Percentiles rank a stretch among this genome's conserved stretches.
phyloP scores from a whole-genome alignment of 179 eudicot species.

The Patellifolia procumbens region DNA sequence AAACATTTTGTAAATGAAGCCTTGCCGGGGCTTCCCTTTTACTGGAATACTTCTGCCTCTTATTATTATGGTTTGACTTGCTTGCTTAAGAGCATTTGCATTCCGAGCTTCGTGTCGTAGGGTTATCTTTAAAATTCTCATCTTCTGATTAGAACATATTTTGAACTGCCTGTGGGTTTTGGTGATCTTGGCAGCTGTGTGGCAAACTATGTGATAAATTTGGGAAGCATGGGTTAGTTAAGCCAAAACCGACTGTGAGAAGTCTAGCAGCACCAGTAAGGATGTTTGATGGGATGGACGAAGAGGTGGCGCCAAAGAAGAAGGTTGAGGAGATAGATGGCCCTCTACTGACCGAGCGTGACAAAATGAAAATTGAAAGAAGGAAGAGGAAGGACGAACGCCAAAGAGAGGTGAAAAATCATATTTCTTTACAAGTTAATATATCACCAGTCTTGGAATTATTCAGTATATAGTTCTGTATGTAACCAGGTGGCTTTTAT shows the following conservation, averaged over 20 bases:
- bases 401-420: slow-evolving; percentile 73
- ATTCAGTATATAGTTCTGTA: neutral
- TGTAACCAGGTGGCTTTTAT: neutral
- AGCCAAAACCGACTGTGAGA: slow-evolving; percentile 75
- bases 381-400: slow-evolving; percentile 95
- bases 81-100: neutral
- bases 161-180: neutral
- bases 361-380: slow-evolving; percentile 85
- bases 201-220: slow-evolving; percentile 76
- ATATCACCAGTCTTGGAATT: neutral
- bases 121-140: too few species aligned
- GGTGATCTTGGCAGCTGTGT: slow-evolving; percentile 56
- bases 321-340: slow-evolving; percentile 94
- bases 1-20: neutral
- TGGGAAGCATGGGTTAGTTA: slow-evolving; percentile 89
- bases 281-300: slow-evolving; percentile 98
- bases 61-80: neutral
- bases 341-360: slow-evolving; percentile 88
- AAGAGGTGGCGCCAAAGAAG: slow-evolving; percentile 74
- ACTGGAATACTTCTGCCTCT: neutral
- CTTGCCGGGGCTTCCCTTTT: neutral
- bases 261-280: slow-evolving; percentile 86
- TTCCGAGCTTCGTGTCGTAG: neutral
- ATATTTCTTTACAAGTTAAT: neutral
- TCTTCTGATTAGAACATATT: neutral